Conservation (phyloP, 306 rosid genomes). For the Lotus japonicus region DNA sequence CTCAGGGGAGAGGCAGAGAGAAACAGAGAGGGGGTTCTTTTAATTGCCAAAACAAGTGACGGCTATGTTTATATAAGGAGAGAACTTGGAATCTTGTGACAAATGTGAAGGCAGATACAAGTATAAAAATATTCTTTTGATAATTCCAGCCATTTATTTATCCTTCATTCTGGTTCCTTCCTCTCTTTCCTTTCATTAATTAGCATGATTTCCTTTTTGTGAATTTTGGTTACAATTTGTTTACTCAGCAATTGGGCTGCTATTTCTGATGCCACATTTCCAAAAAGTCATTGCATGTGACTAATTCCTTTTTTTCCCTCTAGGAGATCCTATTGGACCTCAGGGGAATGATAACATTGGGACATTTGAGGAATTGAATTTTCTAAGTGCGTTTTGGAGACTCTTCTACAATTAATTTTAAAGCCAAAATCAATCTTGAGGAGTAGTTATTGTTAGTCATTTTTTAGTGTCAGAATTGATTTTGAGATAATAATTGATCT, state of each 20-base stretch:
- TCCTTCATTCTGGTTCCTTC: conserved; percentile 22
- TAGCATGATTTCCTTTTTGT: conserved; percentile 35
- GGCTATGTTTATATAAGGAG: conserved; percentile 52
- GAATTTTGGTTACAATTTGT: conserved; percentile 45
- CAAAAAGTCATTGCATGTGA: conserved; percentile 37
- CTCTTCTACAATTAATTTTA: too few species aligned
- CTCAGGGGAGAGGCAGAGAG: conserved; percentile 21
- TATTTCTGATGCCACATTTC: conserved; percentile 38
- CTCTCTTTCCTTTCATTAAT: conserved; percentile 24
- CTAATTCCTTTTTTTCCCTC: background rate
- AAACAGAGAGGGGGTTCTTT: conserved; percentile 31
- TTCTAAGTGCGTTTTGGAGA: background rate
- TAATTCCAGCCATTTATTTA: conserved; percentile 28
- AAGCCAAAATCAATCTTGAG: too few species aligned
- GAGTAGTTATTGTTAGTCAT: too few species aligned
- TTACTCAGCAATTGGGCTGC: conserved; percentile 2
- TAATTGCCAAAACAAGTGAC: conserved; percentile 29
- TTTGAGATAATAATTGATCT: too few species aligned
- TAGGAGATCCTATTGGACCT: background rate
- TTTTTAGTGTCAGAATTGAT: too few species aligned
- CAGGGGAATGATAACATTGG: background rate
- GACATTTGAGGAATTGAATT: background rate
- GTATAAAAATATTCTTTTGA: conserved; percentile 23
- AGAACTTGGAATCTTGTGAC: conserved; percentile 21
- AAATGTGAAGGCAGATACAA: conserved; percentile 21